Evolutionary conservation across 768 basidiomycete species (phyloP), one percentile per base, ranked within the genome.

Genomic region (Exidia glandulosa): DNA sequence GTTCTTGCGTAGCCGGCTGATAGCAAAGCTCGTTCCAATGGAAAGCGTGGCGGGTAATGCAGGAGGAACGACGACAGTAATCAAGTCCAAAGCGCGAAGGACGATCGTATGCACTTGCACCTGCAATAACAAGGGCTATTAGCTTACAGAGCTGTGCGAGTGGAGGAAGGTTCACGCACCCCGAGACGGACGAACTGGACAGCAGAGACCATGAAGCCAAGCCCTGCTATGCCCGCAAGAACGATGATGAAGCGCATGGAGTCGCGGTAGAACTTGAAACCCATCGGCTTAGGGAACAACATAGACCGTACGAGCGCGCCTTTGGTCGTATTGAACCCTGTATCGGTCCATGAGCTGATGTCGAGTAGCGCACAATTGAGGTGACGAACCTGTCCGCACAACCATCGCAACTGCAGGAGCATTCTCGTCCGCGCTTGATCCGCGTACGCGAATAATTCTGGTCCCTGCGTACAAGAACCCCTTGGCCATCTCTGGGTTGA

Each of bases 231-330:
- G n/a, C 90, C 83, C 25, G 91, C 86, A 14, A 99, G 80, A 4
- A 99, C 93, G 25, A 82, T 80, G 58, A 98, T 96, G 72, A 99
- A 99, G 62, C 87, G 77, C 32, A 90, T 84, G 1, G 90, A 91
- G 72, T 94, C 91, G 32, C 87, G 85, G 74, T 98, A 98, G 74
- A 99, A 98, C 71, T 96, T 96, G 83, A 99, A 99, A 0, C 94
- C 95, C 63, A 96, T 94, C 0, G 95, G 94, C 68, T 96, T 97
- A 0, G 96, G 96, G 75, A 94, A 99, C 16, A 99, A 77, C 95
- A 99, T 99, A 0, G 95, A 97, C 27, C 96, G 81, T 27, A 98
- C 84, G 27, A 99, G 76, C 1, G 95, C 89, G 19, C 96, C 96
- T 73, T 98, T 98, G 4, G 96, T 99, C 1, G 96, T 99, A 70